Conservation (phyloP, 169 alveolate species). For the Cryptosporidium xiaoi region DNA sequence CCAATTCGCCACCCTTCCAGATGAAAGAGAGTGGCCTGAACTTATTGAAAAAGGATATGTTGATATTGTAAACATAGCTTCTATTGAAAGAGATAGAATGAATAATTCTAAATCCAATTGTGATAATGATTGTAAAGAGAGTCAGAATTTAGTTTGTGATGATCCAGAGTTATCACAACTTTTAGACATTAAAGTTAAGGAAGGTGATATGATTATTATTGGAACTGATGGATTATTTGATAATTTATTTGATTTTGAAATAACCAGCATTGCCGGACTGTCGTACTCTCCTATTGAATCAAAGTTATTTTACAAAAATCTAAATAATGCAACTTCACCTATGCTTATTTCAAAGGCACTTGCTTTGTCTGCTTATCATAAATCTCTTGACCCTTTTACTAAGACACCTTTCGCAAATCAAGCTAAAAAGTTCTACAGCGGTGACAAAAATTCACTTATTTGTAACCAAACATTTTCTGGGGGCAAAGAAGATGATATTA, state of each 20-base stretch:
- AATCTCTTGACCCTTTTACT: constrained; percentile 49
- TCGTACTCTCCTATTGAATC: constrained; percentile 54
- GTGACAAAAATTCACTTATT: background rate
- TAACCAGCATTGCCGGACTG: constrained; percentile 72
- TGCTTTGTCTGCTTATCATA: constrained; percentile 69
- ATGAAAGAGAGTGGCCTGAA: constrained; percentile 63
- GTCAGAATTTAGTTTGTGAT: constrained; percentile 41
- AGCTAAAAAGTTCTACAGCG: constrained; percentile 60
- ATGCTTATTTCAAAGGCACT: constrained; percentile 61
- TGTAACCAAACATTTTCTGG: constrained; percentile 29
- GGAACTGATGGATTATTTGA: constrained; percentile 85
- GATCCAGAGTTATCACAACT: constrained; percentile 53
- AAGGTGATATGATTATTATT: constrained; percentile 79
- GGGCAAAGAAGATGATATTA: constrained; percentile 77
- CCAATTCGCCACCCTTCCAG: constrained; percentile 77
- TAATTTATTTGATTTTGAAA: constrained; percentile 80
- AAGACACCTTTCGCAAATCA: constrained; percentile 69
- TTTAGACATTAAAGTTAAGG: constrained; percentile 57
- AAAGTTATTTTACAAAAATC: constrained; percentile 12
- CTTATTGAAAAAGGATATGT: constrained; percentile 44
- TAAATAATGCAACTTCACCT: constrained; percentile 49
- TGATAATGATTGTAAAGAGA: background rate
- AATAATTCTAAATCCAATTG: background rate
- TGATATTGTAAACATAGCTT: constrained; percentile 56
- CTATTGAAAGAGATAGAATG: constrained; percentile 2